Evolutionary conservation across 139 green algal species (phyloP), one percentile per base, ranked within the genome.

Genomic region (Dunaliella sp.): DNA sequence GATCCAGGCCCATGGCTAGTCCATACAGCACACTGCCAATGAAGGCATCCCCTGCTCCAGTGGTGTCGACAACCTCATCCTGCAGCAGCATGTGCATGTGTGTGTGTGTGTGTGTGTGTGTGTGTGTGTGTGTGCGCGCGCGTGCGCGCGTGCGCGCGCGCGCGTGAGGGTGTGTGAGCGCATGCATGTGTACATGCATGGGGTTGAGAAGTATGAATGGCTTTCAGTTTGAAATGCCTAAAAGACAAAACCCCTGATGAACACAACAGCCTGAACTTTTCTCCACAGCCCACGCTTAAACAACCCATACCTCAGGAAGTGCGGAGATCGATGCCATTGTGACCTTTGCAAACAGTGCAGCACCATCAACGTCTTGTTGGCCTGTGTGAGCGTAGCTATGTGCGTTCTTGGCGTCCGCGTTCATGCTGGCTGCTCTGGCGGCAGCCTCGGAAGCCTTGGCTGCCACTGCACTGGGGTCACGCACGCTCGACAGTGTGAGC

Each of bases 11-110:
- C 0, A 83, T 94, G 16, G 84, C 88, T 1, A 98, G 58, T 21
- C 90, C 91, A 82, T 98, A 98, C 73, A 98, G 36, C 1, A 98
- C 80, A 32, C 87, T 89, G 0, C 95, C 97, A 59, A 98, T 98
- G 91, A 99, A 99, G 1, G 96, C 90, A 88, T 99, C 97, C 0
- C 97, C 97, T 0, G 97, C 97, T 0, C 97, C 97, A 1, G 96
- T 98, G 7, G 96, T 98, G 88, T 99, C 96, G 33, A 95, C 88
- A 1, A 98, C 89, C 1, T 89, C 91, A 0, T 88, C 90, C 87
- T 87, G 36, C 7, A 82, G 74, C n/a, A n/a, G n/a, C n/a, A n/a
- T n/a, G n/a, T n/a, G n/a, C 16, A 65, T 7, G 48, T 65, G 48
- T 65, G 48, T 65, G 48, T 65, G 16, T 65, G 48, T 65, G 48